Conservation (phyloP, 208 protist species). For the Trypanosomatidae sp. region DNA sequence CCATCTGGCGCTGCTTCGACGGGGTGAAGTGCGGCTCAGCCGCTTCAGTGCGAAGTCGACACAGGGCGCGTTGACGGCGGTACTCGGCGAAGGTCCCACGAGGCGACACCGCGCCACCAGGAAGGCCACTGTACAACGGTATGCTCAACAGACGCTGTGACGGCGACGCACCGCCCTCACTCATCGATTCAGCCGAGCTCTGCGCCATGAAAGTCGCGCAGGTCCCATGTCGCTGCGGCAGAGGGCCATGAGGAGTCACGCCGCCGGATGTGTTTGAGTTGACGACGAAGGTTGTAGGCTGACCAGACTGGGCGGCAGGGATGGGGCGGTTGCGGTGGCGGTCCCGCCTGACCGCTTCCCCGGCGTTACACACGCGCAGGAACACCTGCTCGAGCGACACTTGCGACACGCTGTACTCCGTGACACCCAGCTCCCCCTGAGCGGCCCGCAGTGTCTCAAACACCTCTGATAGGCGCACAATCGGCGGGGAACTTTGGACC, state of each 20-base stretch:
- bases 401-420: conserved; percentile 73
- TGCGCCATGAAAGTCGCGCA: not conserved
- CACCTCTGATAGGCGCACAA: conserved; percentile 38
- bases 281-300: not conserved
- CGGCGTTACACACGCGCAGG: conserved; percentile 44
- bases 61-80: conserved; percentile 25
- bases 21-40: conserved; percentile 2
- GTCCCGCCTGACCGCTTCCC: conserved; percentile 8
- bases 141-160: conserved; percentile 14
- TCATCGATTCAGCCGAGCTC: not conserved
- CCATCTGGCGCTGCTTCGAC: conserved; percentile 12
- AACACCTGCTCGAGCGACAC: conserved; percentile 77
- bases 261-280: not conserved
- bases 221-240: not conserved
- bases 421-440: conserved; percentile 45
- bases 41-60: conserved; percentile 15
- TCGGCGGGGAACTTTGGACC: not conserved
- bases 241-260: not conserved
- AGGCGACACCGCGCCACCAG: not conserved
- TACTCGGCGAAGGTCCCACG: conserved; percentile 32
- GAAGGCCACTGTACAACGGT: not conserved
- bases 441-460: conserved; percentile 43
- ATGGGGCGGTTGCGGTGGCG: conserved; percentile 7
- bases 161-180: conserved; percentile 1
- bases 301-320: not conserved